Evolutionary conservation across 176 grass and related monocot genomes (phyloP).

Genomic region (Neostapfia colusana): DNA sequence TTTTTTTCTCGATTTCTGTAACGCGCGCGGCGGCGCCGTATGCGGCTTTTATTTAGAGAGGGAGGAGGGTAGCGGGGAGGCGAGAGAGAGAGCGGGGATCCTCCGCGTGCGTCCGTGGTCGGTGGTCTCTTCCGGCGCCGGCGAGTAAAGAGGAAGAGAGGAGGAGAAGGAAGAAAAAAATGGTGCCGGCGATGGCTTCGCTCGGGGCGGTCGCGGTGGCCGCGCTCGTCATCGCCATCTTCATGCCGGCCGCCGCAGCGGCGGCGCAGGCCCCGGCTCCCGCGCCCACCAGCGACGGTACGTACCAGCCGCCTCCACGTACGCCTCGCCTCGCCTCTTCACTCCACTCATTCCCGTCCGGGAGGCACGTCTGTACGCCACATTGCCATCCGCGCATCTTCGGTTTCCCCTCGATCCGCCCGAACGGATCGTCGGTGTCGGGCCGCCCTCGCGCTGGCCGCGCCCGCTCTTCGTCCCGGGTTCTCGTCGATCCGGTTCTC

Average conservation of each 20-base stretch:
- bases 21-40: no score
- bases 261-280: conserved; percentile 39
- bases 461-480: background rate
- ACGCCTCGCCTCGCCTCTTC: no score
- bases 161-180: background rate
- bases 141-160: background rate
- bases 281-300: conserved; percentile 51
- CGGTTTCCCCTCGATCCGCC: background rate
- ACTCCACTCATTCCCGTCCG: no score
- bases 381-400: background rate
- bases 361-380: background rate
- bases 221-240: conserved; percentile 44
- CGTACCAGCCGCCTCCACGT: background rate
- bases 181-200: conserved; percentile 29
- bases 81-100: background rate
- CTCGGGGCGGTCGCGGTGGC: conserved; percentile 28
- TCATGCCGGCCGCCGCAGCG: conserved; percentile 35
- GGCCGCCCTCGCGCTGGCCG: background rate
- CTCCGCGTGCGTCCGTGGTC: conserved; percentile 20
- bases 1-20: no score
- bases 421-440: background rate
- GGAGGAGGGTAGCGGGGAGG: background rate
- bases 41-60: background rate
- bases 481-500: background rate
- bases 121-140: conserved; percentile 31